Conservation (phyloP, 106 monocot species). For the Iris macrosiphon region DNA sequence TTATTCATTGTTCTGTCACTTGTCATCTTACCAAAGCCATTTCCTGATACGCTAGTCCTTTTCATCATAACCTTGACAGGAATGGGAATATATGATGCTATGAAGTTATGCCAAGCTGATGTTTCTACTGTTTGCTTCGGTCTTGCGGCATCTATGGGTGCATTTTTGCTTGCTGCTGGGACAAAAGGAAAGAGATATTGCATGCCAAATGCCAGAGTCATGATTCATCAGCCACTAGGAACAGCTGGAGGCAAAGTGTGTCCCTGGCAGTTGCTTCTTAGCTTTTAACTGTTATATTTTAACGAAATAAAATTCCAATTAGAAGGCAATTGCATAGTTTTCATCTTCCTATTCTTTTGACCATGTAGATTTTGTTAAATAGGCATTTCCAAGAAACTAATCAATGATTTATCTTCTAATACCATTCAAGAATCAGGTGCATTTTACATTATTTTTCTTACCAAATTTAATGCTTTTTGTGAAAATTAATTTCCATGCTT, state of each 20-base stretch:
- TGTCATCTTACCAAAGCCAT: background rate
- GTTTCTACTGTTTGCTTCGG: slow-evolving; percentile 94
- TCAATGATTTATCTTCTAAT: background rate
- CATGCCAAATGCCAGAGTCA: slow-evolving; percentile 98
- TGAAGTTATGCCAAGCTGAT: slow-evolving; percentile 98
- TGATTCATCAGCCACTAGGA: slow-evolving; percentile 96
- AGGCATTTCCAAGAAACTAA: background rate
- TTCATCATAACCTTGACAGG: slow-evolving; percentile 27
- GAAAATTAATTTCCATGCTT: too few species aligned
- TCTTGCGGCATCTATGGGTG: slow-evolving; percentile 95
- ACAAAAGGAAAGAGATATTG: slow-evolving; percentile 95
- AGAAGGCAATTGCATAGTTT: background rate
- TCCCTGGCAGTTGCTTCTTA: background rate
- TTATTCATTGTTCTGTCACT: background rate
- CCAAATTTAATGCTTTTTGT: too few species aligned
- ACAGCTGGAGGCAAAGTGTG: slow-evolving; percentile 89
- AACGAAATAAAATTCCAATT: background rate
- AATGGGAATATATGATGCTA: slow-evolving; percentile 99
- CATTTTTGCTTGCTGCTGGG: slow-evolving; percentile 86
- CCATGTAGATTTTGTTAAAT: background rate
- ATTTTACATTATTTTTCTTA: background rate
- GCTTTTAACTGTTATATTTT: background rate
- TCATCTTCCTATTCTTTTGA: too few species aligned
- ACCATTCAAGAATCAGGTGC: background rate
- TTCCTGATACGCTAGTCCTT: background rate